phyloP scores from a whole-genome alignment of 306 rosid genomes.

The Malus orientalis region DNA sequence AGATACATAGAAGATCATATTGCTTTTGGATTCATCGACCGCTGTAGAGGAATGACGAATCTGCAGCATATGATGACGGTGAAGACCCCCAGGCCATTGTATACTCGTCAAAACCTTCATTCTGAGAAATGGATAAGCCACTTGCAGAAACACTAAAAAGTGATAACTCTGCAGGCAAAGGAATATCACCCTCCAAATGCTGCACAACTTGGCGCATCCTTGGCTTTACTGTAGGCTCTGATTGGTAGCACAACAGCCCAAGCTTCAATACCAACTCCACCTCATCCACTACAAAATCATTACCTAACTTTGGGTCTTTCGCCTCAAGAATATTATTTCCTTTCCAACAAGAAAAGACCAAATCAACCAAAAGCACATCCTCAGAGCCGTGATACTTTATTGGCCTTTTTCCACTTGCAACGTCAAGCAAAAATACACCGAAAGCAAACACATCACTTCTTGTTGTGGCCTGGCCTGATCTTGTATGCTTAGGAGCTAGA shows the following conservation, averaged over 20 bases:
- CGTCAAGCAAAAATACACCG: slow-evolving; percentile 30
- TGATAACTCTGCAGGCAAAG: slow-evolving; percentile 12
- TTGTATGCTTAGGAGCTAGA: slow-evolving; percentile 22
- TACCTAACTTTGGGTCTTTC: slow-evolving; percentile 11
- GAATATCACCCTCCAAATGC: slow-evolving; percentile 18
- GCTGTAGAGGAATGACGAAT: slow-evolving; percentile 26
- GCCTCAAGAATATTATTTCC: slow-evolving; percentile 9
- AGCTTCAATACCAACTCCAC: slow-evolving; percentile 31
- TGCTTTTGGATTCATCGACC: no score
- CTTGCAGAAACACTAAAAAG: slow-evolving; percentile 13
- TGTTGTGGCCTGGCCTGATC: slow-evolving; percentile 25
- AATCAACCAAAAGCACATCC: slow-evolving; percentile 18
- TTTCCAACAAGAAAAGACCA: slow-evolving; percentile 16
- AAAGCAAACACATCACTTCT: slow-evolving; percentile 26
- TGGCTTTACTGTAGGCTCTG: slow-evolving; percentile 18
- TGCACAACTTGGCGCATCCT: slow-evolving; percentile 31
- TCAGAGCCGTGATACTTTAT: neutral
- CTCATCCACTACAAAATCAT: slow-evolving; percentile 10
- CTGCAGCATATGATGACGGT: slow-evolving; percentile 23
- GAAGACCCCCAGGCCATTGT: neutral
- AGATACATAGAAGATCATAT: no score
- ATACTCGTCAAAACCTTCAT: neutral
- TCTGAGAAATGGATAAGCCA: slow-evolving; percentile 13
- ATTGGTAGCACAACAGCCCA: slow-evolving; percentile 26
- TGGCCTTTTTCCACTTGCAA: slow-evolving; percentile 30